Percentiles rank a stretch among this genome's conserved stretches.
These are phyloP conservation scores for Theobroma cacao DNA, from an alignment of 345 rosid genomes.

Conservation along the genomic window DNA sequence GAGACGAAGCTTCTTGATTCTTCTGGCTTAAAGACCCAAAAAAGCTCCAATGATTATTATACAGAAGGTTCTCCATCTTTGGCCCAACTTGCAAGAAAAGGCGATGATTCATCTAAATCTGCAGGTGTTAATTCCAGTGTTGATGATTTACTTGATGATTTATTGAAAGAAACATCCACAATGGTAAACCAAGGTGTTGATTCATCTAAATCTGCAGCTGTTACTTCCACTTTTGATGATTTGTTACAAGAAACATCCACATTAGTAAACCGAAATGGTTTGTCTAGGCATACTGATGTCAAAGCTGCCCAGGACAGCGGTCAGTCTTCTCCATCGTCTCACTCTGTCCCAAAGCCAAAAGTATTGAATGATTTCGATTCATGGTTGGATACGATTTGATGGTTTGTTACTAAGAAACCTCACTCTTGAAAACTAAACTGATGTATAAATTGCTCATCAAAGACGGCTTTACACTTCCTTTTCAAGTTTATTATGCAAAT, in stretches of 20 bases:
- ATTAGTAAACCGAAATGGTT: constrained; percentile 18
- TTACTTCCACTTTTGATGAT: constrained; percentile 35
- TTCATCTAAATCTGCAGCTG: constrained; percentile 11
- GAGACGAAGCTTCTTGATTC: constrained; percentile 32
- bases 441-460: neutral
- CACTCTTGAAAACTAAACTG: neutral
- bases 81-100: constrained; percentile 21
- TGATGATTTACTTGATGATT: constrained; percentile 54
- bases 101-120: constrained; percentile 9
- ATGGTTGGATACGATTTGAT: constrained; percentile 76
- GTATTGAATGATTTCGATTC: constrained; percentile 80
- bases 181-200: constrained; percentile 3
- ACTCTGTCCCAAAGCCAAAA: constrained; percentile 38
- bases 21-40: constrained; percentile 12
- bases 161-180: constrained; percentile 49
- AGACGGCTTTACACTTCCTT: neutral
- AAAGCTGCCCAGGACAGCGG: constrained; percentile 8
- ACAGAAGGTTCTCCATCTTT: constrained; percentile 7
- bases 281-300: constrained; percentile 13
- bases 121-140: constrained; percentile 22
- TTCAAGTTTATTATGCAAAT: too few species aligned
- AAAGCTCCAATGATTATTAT: neutral
- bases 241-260: constrained; percentile 50
- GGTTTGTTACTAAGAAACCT: neutral
- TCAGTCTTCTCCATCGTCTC: constrained; percentile 26